These are phyloP conservation scores for Annulohypoxylon truncatum DNA, from an alignment of 2,329 filamentous ascomycete genomes.

Conservation along the genomic window DNA sequence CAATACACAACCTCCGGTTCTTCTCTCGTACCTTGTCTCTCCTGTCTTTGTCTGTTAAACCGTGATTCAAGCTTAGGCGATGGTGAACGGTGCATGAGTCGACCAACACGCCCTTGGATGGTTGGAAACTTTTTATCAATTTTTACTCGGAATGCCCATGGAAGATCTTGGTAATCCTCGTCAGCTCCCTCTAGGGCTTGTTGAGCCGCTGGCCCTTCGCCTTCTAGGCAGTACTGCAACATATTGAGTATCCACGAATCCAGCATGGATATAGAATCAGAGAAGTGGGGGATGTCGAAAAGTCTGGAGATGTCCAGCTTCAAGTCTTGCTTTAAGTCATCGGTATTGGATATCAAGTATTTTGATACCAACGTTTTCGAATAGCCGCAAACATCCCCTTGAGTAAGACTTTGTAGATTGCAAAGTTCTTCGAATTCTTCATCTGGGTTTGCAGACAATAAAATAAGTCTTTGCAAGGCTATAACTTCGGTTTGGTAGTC, in stretches of 20 bases:
- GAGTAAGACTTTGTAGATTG: constrained; percentile 32
- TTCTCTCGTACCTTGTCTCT: background rate
- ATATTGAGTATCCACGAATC: constrained; percentile 3
- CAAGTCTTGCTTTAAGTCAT: constrained; percentile 17
- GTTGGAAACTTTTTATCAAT: background rate
- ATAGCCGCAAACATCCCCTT: constrained; percentile 38
- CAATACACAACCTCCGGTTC: background rate
- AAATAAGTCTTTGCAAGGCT: constrained; percentile 34
- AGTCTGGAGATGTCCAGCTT: constrained; percentile 26
- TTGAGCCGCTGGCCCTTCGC: background rate
- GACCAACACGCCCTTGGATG: background rate
- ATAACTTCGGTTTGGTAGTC: constrained; percentile 36
- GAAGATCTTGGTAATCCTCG: background rate
- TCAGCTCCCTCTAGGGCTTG: background rate
- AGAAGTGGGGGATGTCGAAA: background rate
- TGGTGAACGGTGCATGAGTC: no score
- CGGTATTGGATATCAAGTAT: constrained; percentile 34
- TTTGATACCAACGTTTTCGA: constrained; percentile 34
- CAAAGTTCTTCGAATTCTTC: constrained; percentile 34
- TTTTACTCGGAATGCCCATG: background rate
- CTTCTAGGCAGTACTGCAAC: constrained; percentile 3
- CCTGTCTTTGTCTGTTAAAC: background rate
- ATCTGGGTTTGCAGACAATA: constrained; percentile 29
- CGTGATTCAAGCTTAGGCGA: background rate
- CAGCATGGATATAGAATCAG: background rate